Evolutionary conservation across 2,329 filamentous ascomycete genomes (phyloP).

Genomic region (Penicillium sp.): DNA sequence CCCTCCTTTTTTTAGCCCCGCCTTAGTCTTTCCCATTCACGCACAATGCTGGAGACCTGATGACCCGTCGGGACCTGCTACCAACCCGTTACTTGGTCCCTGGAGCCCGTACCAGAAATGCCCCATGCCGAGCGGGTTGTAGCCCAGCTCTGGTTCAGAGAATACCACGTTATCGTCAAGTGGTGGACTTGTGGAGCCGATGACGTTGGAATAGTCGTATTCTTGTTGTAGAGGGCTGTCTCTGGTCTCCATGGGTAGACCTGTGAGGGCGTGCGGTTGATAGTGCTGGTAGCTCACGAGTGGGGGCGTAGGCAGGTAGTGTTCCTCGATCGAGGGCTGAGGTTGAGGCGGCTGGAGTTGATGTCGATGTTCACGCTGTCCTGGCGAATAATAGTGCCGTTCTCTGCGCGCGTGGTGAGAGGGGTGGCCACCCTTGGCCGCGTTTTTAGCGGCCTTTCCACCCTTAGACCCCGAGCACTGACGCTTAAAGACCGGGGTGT

Average conservation of each 20-base stretch:
- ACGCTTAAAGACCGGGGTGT: constrained; percentile 37
- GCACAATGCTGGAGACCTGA: constrained; percentile 19
- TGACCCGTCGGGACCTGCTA: constrained; percentile 13
- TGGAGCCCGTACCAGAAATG: constrained; percentile 17
- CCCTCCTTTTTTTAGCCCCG: constrained; percentile 3
- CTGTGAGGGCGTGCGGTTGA: background rate
- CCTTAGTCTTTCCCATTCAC: constrained; percentile 7
- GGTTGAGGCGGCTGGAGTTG: constrained; percentile 1
- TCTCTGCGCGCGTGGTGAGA: constrained; percentile 24
- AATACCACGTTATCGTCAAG: constrained; percentile 25
- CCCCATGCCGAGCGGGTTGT: constrained; percentile 15
- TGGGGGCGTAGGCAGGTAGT: background rate
- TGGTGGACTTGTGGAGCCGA: constrained; percentile 26
- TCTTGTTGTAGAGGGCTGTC: background rate
- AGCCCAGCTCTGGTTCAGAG: constrained; percentile 18
- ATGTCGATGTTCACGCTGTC: no score
- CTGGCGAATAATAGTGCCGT: constrained; percentile 14
- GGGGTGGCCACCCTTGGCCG: constrained; percentile 29
- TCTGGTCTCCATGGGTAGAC: background rate
- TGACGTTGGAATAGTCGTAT: constrained; percentile 18
- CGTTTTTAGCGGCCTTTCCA: constrained; percentile 37
- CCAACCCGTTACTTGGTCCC: constrained; percentile 15
- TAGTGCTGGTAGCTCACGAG: background rate
- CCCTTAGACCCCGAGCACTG: constrained; percentile 41
- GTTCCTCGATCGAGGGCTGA: background rate